Evolutionary conservation across 345 rosid genomes (phyloP), one percentile per base, ranked within the genome.

Genomic region (Murraya koenigii): DNA sequence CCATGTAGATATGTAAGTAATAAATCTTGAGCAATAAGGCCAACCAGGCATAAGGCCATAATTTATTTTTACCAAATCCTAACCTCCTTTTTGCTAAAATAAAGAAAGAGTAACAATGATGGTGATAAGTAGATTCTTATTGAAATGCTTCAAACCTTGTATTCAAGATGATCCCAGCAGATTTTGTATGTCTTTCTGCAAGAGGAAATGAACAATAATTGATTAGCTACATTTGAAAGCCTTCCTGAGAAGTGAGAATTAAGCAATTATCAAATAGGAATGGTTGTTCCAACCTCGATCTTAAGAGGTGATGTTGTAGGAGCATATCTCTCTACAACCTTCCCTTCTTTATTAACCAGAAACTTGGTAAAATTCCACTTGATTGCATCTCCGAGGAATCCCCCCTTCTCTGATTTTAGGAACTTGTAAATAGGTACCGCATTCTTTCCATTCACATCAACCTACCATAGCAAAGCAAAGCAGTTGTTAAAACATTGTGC

Each of bases 301-400:
- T 30, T 30, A 30, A 30, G 92, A 56, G 98, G 97, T 20, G 97
- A 83, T 56, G 96, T 93, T 8, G 88, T 92, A 1, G 99, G 96
- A 76, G 92, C 92, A 82, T 88, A 91, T 79, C 97, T 84, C 65
- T 88, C 93, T 65, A 90, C 92, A 17, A 89, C 92, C 81, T 91
- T 90, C 56, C 99, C 99, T 80, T 86, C 87, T 82, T 84, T 95
- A 74, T 91, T 85, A 3, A 91, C 97, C 82, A 95, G 80, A 81
- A 93, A 92, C 82, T 93, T 95, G 7, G 98, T 90, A 71, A 95
- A 95, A 78, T 95, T 95, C 99, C 98, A 95, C 74, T 95, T 95
- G 70, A 95, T 90, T 74, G 90, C 86, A 65, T 90, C 94, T 72
- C 89, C 94, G 10, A 95, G 82, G 60, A 68, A 76, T 66, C 97